These are phyloP conservation scores for Paramecium pentaurelia DNA, from an alignment of 73 alveolate genomes.

Conservation along the genomic window DNA sequence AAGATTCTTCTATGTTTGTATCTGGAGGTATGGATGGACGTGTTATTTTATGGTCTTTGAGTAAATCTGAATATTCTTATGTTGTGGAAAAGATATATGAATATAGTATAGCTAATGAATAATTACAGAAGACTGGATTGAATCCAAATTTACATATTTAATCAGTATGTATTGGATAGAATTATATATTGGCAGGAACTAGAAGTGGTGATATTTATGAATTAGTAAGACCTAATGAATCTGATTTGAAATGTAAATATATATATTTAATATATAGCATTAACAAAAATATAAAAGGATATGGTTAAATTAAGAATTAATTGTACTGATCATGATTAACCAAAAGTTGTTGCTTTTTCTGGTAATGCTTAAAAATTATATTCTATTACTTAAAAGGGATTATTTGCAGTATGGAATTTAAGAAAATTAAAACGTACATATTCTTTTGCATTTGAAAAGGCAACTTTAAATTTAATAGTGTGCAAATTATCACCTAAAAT, in stretches of 20 bases:
- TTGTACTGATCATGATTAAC: conserved; percentile 78
- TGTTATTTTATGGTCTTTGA: conserved; percentile 71
- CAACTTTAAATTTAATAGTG: conserved; percentile 65
- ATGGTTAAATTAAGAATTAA: conserved; percentile 64
- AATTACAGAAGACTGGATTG: not conserved
- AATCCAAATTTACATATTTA: conserved; percentile 51
- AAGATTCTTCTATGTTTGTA: conserved; percentile 70
- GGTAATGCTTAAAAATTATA: conserved; percentile 61
- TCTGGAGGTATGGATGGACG: conserved; percentile 91
- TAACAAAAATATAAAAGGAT: not conserved
- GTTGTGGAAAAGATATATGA: conserved; percentile 58
- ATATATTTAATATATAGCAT: not conserved
- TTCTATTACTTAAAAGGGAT: conserved; percentile 71
- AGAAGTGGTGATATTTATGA: conserved; percentile 79
- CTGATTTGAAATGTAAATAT: conserved; percentile 33
- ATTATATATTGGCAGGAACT: conserved; percentile 78
- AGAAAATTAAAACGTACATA: conserved; percentile 65
- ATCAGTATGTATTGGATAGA: conserved; percentile 79
- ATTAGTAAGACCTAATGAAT: conserved; percentile 61
- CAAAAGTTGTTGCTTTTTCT: conserved; percentile 61
- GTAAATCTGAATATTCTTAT: conserved; percentile 55
- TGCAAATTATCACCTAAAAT: conserved; percentile 76
- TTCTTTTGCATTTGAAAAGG: conserved; percentile 66
- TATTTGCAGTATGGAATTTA: conserved; percentile 82
- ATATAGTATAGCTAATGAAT: conserved; percentile 41